Evolutionary conservation across 805 yeast genomes (phyloP).

Genomic region (Kodamaea neixiangensis): DNA sequence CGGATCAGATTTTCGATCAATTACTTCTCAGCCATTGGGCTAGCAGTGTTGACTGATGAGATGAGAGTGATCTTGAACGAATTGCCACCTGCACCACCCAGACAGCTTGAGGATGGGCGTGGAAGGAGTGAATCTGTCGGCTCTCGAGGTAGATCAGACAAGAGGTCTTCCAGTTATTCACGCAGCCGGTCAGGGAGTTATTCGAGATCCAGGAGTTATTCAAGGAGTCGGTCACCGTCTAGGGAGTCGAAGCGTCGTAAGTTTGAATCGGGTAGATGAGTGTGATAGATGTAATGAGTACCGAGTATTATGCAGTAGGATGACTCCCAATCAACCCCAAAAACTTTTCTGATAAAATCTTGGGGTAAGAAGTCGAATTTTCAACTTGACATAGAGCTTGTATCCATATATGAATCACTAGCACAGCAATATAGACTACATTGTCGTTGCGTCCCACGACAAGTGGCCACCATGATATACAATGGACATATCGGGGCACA

Average conservation of each 20-base stretch:
- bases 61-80: slow-evolving; percentile 62
- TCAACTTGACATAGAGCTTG: too few relatives aligned
- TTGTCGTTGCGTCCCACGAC: too few relatives aligned
- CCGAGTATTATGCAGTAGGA: too few relatives aligned
- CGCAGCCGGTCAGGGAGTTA: slow-evolving; percentile 23
- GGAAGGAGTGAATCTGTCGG: slow-evolving; percentile 3
- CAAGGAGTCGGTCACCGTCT: slow-evolving; percentile 9
- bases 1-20: slow-evolving; percentile 78
- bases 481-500: neutral
- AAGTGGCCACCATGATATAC: neutral
- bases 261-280: neutral
- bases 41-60: slow-evolving; percentile 79
- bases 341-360: too few relatives aligned
- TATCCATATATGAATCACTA: too few relatives aligned
- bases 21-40: slow-evolving; percentile 88
- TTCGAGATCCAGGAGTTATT: slow-evolving; percentile 25
- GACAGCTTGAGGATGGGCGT: slow-evolving; percentile 11
- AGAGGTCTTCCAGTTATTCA: slow-evolving; percentile 18
- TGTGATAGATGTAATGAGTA: too few relatives aligned
- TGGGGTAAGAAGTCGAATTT: too few relatives aligned
- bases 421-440: too few relatives aligned
- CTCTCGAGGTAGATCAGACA: neutral
- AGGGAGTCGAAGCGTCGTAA: slow-evolving; percentile 3
- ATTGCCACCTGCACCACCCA: slow-evolving; percentile 25
- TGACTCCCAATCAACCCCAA: too few relatives aligned